phyloP scores from a whole-genome alignment of 306 rosid species.

The Geum urbanum region DNA sequence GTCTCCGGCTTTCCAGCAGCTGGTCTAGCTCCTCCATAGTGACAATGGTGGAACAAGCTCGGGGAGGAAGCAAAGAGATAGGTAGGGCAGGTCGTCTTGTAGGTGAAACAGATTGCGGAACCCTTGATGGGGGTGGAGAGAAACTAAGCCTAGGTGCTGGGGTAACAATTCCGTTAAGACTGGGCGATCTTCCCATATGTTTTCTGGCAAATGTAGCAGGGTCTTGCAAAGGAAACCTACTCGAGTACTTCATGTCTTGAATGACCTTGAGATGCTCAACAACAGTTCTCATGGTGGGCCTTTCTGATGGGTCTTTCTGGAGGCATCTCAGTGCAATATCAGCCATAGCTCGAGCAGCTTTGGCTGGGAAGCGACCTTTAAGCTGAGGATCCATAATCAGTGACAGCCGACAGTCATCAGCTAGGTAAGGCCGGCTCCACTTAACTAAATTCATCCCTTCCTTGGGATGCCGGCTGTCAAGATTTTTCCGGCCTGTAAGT shows the following conservation, averaged over 20 bases:
- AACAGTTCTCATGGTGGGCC: conserved; percentile 94
- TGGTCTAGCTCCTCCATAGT: conserved; percentile 67
- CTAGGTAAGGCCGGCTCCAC: conserved; percentile 91
- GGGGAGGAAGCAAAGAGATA: conserved; percentile 43
- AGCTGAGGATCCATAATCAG: conserved; percentile 92
- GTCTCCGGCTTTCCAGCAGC: conserved; percentile 70
- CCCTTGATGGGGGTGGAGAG: conserved; percentile 65
- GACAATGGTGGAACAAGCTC: conserved; percentile 64
- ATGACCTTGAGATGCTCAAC: conserved; percentile 68
- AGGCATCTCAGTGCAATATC: conserved; percentile 89
- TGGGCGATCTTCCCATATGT: conserved; percentile 79
- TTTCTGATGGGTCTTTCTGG: conserved; percentile 86
- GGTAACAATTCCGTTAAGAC: conserved; percentile 67
- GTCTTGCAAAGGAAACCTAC: conserved; percentile 83
- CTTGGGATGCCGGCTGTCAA: conserved; percentile 82
- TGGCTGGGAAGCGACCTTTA: conserved; percentile 81
- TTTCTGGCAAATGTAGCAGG: conserved; percentile 60
- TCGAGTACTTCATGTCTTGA: conserved; percentile 76
- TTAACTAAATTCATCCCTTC: conserved; percentile 92
- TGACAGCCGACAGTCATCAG: conserved; percentile 74
- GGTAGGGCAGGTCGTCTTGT: conserved; percentile 47
- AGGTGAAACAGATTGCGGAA: conserved; percentile 57
- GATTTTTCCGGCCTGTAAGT: conserved; percentile 89
- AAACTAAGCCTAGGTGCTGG: conserved; percentile 63
- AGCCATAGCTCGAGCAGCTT: conserved; percentile 85